Conservation (phyloP, 768 basidiomycete genomes). For the Obba rivulosa region DNA sequence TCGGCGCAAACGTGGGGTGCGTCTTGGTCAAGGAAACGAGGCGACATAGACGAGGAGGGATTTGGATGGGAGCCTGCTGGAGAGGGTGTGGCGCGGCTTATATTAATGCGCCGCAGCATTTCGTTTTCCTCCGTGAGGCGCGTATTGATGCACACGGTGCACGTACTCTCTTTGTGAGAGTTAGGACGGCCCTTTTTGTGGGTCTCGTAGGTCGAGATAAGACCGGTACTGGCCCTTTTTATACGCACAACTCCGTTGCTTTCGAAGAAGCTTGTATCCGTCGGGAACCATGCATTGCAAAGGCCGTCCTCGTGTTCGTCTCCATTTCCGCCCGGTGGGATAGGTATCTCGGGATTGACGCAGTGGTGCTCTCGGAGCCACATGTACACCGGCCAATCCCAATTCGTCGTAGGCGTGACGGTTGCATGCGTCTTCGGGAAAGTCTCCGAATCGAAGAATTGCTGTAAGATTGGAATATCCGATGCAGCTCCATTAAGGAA, state of each 20-base stretch:
- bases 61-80: too few species aligned
- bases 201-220: constrained; percentile 32
- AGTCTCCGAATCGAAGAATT: too few species aligned
- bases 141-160: constrained; percentile 17
- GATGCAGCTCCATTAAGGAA: too few species aligned
- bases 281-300: constrained; percentile 37
- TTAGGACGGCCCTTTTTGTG: constrained; percentile 32
- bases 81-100: too few species aligned
- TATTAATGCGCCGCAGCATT: background rate
- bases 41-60: too few species aligned
- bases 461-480: too few species aligned
- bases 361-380: constrained; percentile 52
- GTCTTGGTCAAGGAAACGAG: too few species aligned
- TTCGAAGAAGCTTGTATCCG: constrained; percentile 7
- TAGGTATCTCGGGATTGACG: constrained; percentile 35
- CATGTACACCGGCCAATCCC: constrained; percentile 44
- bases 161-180: constrained; percentile 38
- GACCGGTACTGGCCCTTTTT: background rate
- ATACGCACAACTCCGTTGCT: constrained; percentile 7
- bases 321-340: constrained; percentile 15
- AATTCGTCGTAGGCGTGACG: too few species aligned
- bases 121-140: constrained; percentile 9
- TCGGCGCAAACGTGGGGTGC: constrained; percentile 7
- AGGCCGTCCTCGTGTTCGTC: constrained; percentile 31
- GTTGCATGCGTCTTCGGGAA: too few species aligned